Percentiles rank a stretch among this genome's conserved stretches.
These are phyloP conservation scores for Coemansia guatemalensis DNA, from an alignment of 192 early-diverging fungal species.

Conservation along the genomic window DNA sequence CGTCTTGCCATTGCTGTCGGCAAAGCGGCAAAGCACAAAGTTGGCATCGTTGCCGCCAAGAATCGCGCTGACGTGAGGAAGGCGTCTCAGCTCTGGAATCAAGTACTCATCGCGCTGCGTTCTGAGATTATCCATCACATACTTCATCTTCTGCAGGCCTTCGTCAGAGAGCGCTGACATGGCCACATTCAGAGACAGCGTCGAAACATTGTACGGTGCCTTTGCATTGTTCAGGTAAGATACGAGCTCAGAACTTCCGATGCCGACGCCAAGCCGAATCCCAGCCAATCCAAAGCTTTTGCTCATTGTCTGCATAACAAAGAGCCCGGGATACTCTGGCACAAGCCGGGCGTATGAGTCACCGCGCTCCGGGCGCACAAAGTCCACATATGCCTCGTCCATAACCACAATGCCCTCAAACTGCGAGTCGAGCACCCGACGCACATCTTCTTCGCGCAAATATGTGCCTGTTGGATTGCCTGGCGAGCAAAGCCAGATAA, in stretches of 20 bases:
- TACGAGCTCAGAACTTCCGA: constrained; percentile 79
- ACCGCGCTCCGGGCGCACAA: constrained; percentile 65
- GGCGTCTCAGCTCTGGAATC: constrained; percentile 59
- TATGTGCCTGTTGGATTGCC: constrained; percentile 97
- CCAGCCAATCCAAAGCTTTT: constrained; percentile 99
- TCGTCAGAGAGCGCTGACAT: constrained; percentile 71
- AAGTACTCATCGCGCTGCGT: constrained; percentile 66
- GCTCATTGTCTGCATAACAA: constrained; percentile 97
- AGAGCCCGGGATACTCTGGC: constrained; percentile 82
- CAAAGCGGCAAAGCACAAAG: constrained; percentile 88
- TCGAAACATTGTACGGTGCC: constrained; percentile 98
- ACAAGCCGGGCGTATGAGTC: constrained; percentile 80
- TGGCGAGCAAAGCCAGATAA: constrained; percentile 95
- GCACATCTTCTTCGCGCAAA: constrained; percentile 63
- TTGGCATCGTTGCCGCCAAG: constrained; percentile 92
- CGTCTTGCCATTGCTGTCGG: constrained; percentile 63
- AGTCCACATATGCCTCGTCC: constrained; percentile 99
- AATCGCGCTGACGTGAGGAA: constrained; percentile 71
- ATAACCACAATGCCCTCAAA: constrained; percentile 91
- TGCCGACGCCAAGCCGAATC: constrained; percentile 87
- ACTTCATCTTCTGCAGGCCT: constrained; percentile 68
- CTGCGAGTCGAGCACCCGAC: constrained; percentile 39
- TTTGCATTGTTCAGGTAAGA: constrained; percentile 94
- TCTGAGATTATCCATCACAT: constrained; percentile 59
- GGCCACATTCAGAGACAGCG: constrained; percentile 78